phyloP scores from a whole-genome alignment of 176 grass and related monocot genomes.

The Phragmites australis region DNA sequence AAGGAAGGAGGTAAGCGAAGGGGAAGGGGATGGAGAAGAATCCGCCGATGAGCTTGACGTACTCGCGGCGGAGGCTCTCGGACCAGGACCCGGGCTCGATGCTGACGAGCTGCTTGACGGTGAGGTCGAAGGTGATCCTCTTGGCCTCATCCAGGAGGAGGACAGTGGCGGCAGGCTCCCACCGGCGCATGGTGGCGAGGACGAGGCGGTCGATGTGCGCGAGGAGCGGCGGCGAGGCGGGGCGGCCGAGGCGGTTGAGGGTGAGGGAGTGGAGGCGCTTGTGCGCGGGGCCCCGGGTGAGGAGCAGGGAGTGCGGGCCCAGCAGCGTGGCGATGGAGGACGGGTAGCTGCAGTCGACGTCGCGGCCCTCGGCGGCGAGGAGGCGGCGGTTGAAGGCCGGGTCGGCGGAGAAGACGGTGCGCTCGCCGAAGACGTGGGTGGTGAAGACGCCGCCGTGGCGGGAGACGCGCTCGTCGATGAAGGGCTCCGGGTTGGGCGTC shows the following conservation, averaged over 20 bases:
- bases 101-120: conserved; percentile 81
- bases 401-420: conserved; percentile 91
- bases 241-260: conserved; percentile 55
- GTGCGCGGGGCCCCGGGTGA: conserved; percentile 61
- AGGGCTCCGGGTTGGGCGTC: conserved; percentile 77
- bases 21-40: conserved; percentile 84
- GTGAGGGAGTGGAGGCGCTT: conserved; percentile 68
- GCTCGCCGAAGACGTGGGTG: conserved; percentile 90
- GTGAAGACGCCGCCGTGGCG: conserved; percentile 76
- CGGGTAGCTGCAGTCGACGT: conserved; percentile 71
- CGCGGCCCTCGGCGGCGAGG: conserved; percentile 62
- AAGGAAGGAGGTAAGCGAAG: conserved; percentile 56
- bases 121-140: conserved; percentile 79
- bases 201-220: conserved; percentile 62
- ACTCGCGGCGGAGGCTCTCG: conserved; percentile 64
- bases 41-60: conserved; percentile 65
- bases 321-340: conserved; percentile 73
- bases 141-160: conserved; percentile 70
- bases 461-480: conserved; percentile 67
- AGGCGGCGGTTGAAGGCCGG: conserved; percentile 82
- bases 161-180: conserved; percentile 38
- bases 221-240: conserved; percentile 44
- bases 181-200: conserved; percentile 42
- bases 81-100: conserved; percentile 65
- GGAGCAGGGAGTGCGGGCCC: conserved; percentile 60